These are phyloP conservation scores for Microdochium nivale DNA, from an alignment of 2,329 filamentous ascomycete genomes.

Conservation along the genomic window DNA sequence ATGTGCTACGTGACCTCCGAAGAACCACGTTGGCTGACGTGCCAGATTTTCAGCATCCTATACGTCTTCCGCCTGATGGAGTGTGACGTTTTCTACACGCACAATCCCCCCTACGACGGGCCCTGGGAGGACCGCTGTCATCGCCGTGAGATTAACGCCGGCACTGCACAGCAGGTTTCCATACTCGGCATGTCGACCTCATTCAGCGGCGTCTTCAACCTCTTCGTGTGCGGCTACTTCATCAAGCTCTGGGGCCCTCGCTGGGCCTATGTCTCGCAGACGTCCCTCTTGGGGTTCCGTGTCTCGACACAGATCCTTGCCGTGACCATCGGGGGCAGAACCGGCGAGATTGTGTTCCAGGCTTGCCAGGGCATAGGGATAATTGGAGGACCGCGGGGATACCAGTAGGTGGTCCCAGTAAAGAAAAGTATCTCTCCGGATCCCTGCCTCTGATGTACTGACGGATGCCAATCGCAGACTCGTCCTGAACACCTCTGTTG, in stretches of 20 bases:
- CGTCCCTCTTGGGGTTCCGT: constrained; percentile 55
- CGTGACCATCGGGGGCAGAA: constrained; percentile 49
- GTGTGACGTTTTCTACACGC: constrained; percentile 59
- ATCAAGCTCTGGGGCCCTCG: constrained; percentile 60
- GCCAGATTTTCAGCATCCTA: constrained; percentile 27
- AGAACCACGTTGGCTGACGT: neutral
- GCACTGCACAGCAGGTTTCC: constrained; percentile 54
- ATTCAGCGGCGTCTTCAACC: constrained; percentile 53
- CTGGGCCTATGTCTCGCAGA: constrained; percentile 51
- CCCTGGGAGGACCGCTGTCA: constrained; percentile 44
- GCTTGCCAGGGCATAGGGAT: constrained; percentile 58
- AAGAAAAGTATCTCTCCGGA: too few species aligned
- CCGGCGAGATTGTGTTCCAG: constrained; percentile 62
- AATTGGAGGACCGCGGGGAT: constrained; percentile 60
- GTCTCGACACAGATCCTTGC: constrained; percentile 57
- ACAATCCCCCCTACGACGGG: constrained; percentile 40
- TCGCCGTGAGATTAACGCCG: constrained; percentile 52
- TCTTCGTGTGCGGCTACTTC: constrained; percentile 58
- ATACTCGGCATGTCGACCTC: constrained; percentile 60
- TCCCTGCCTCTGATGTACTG: too few species aligned
- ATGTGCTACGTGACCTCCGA: neutral
- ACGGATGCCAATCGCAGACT: constrained; percentile 22
- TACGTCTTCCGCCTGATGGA: constrained; percentile 66
- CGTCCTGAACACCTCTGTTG: constrained; percentile 59
- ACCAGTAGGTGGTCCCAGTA: too few species aligned